Evolutionary conservation across 2,329 filamentous ascomycete genomes (phyloP), one percentile per base, ranked within the genome.

Genomic region (Cryphonectria carpinicola): DNA sequence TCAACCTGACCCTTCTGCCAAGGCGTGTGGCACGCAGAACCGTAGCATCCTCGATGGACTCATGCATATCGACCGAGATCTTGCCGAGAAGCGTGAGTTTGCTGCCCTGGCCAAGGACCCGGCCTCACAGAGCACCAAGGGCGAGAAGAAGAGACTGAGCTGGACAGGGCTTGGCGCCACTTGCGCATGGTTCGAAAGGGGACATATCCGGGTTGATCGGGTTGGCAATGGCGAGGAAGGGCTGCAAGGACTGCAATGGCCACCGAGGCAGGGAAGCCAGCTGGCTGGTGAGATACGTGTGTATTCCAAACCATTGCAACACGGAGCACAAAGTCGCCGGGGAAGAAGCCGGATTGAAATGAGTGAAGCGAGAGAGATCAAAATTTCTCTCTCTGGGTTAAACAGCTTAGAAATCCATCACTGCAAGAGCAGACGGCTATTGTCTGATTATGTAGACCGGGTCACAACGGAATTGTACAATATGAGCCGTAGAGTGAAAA

Each of bases 71-170:
- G 82, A 83, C 74, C 78, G 80, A 63, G 81, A 83, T 69, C 75
- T 80, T 39, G 81, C 80, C 52, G 82, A 84, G 75, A 80, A 79
- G 76, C 80, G 82, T 62, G 82, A 83, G 76, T 78, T 83, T 54
- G 79, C 80, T 0, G 81, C 81, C 69, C 79, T 83, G 74, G 76
- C 77, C 5, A 78, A 77, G 70, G 78, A 80, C 70, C 75, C 79
- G 5, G 72, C 73, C 28, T 70, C 71, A n/a, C 67, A 68, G 19
- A 67, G 58, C 49, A 41, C 43, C 2, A 73, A 71, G 39, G 77
- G 76, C 65, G 75, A 75, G 46, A 80, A 74, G 46, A 80, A 79
- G 73, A 77, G 81, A 11, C 76, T 80, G 19, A 83, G 81, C 75
- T 83, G 82, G 82, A 83, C 81, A 0, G 81, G 78, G 0, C 77